phyloP scores from a whole-genome alignment of 2,329 filamentous ascomycete species.

The Coniochaeta prunicola region DNA sequence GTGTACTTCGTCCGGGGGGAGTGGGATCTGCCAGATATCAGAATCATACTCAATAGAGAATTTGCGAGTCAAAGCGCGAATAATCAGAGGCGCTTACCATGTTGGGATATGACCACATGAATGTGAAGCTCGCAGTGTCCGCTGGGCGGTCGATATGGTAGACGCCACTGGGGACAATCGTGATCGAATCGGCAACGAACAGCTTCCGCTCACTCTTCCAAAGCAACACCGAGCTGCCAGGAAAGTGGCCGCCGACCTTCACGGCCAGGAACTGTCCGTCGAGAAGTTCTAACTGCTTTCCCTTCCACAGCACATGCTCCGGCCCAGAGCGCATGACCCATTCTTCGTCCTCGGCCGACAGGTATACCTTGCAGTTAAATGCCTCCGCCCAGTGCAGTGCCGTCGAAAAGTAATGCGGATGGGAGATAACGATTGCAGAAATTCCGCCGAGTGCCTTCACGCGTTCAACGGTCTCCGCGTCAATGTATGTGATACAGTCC shows the following conservation, averaged over 20 bases:
- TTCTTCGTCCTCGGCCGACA: constrained; percentile 54
- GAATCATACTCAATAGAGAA: background rate
- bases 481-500: constrained; percentile 68
- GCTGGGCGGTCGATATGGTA: constrained; percentile 38
- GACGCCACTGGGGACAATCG: constrained; percentile 57
- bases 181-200: constrained; percentile 71
- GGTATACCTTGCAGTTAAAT: constrained; percentile 64
- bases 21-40: constrained; percentile 48
- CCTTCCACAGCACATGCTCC: constrained; percentile 40
- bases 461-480: constrained; percentile 50
- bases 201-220: constrained; percentile 45
- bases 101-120: constrained; percentile 74
- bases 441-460: constrained; percentile 59
- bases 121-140: constrained; percentile 51
- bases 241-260: constrained; percentile 69
- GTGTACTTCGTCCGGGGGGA: constrained; percentile 54
- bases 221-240: constrained; percentile 61
- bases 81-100: constrained; percentile 4
- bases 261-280: constrained; percentile 20
- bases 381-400: constrained; percentile 65
- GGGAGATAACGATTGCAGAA: constrained; percentile 65
- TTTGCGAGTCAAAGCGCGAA: no score
- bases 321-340: constrained; percentile 44
- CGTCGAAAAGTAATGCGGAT: constrained; percentile 78
- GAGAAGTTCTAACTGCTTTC: no score